These are phyloP conservation scores for Nidularia sp. DNA, from an alignment of 768 basidiomycete species.

Conservation along the genomic window DNA sequence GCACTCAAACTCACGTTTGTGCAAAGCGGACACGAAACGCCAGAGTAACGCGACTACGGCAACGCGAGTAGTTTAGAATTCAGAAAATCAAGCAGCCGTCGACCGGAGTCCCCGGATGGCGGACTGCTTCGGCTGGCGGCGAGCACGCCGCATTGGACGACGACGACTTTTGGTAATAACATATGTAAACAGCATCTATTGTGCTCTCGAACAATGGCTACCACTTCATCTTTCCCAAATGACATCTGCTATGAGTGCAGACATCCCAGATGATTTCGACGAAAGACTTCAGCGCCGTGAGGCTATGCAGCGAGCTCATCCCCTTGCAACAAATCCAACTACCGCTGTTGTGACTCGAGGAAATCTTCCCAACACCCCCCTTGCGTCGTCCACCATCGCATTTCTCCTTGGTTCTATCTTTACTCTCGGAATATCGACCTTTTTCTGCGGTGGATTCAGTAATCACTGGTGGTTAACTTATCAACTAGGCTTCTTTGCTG, in stretches of 20 bases:
- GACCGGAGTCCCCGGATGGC: no score
- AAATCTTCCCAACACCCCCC: slow-evolving; percentile 85
- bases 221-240: no score
- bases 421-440: slow-evolving; percentile 49
- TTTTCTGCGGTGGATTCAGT: slow-evolving; percentile 39
- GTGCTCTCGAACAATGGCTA: no score
- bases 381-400: slow-evolving; percentile 72
- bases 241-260: no score
- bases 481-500: slow-evolving; percentile 80
- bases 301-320: slow-evolving; percentile 17
- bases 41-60: no score
- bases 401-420: slow-evolving; percentile 82
- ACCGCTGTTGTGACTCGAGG: slow-evolving; percentile 34
- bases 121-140: no score
- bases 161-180: no score
- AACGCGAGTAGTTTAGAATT: no score
- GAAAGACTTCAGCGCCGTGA: slow-evolving; percentile 39
- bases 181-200: no score
- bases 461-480: slow-evolving; percentile 61
- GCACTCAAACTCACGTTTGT: neutral
- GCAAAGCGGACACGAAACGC: no score
- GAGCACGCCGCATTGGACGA: no score
- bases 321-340: slow-evolving; percentile 55
- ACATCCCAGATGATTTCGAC: slow-evolving; percentile 22
- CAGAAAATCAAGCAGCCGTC: no score